phyloP scores from a whole-genome alignment of 371 early-diverging fungal species.

The Syncephalastrum contaminatum region DNA sequence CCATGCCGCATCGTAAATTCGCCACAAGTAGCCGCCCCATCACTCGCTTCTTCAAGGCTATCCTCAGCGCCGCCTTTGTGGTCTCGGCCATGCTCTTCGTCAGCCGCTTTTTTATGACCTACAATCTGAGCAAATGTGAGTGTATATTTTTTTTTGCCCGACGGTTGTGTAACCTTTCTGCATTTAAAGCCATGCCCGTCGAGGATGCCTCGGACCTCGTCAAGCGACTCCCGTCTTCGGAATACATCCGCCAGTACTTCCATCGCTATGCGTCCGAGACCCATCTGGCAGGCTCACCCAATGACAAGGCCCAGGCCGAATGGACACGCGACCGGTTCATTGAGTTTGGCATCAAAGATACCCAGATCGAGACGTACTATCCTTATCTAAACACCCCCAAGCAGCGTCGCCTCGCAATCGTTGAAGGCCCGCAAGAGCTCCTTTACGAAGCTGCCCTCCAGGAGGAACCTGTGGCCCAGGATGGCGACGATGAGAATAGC shows the following conservation, averaged over 20 bases:
- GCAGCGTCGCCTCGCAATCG: slow-evolving; percentile 52
- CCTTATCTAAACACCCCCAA: slow-evolving; percentile 62
- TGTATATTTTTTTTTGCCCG: neutral
- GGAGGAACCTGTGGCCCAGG: slow-evolving; percentile 56
- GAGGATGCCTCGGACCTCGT: slow-evolving; percentile 20
- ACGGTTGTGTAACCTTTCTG: neutral
- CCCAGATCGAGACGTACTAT: slow-evolving; percentile 55
- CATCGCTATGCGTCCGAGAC: slow-evolving; percentile 52
- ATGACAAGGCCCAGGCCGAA: slow-evolving; percentile 44
- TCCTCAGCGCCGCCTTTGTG: too few species aligned
- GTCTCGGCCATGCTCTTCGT: slow-evolving; percentile 3
- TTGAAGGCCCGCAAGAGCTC: slow-evolving; percentile 41
- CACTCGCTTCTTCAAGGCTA: too few species aligned
- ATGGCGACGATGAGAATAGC: slow-evolving; percentile 36
- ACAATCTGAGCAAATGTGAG: slow-evolving; percentile 7
- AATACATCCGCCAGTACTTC: slow-evolving; percentile 34
- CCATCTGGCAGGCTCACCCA: slow-evolving; percentile 48
- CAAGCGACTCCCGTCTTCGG: slow-evolving; percentile 23
- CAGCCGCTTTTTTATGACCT: slow-evolving; percentile 7
- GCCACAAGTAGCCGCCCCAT: too few species aligned
- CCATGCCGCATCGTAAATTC: too few species aligned
- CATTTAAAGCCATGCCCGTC: slow-evolving; percentile 8
- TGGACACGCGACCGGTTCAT: slow-evolving; percentile 55
- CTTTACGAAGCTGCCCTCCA: slow-evolving; percentile 51
- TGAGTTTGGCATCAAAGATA: slow-evolving; percentile 49